Conservation (phyloP, 768 basidiomycete species). For the Suillus alpinus region DNA sequence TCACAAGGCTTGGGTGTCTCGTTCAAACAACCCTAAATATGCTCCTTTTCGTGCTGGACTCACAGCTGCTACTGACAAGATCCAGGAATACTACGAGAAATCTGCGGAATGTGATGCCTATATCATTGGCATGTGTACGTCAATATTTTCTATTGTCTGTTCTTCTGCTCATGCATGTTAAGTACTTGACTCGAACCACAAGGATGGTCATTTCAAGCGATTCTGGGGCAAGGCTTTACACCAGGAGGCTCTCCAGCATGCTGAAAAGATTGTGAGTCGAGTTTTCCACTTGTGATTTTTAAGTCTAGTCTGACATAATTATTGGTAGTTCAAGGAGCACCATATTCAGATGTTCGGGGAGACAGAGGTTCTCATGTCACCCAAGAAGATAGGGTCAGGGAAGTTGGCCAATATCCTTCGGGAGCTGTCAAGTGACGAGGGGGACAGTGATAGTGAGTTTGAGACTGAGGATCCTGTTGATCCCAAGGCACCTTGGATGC, state of each 20-base stretch:
- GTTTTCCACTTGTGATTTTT: background rate
- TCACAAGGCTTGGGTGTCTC: constrained; percentile 23
- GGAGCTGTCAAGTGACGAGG: constrained; percentile 9
- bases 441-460: constrained; percentile 14
- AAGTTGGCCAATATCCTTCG: background rate
- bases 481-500: constrained; percentile 5
- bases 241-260: constrained; percentile 8
- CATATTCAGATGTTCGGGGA: background rate
- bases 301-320: background rate
- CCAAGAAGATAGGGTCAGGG: background rate
- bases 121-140: constrained; percentile 31
- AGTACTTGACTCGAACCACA: constrained; percentile 13
- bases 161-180: background rate
- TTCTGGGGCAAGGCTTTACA: constrained; percentile 25
- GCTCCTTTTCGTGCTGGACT: constrained; percentile 20
- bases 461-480: constrained; percentile 36
- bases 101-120: constrained; percentile 30
- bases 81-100: constrained; percentile 33
- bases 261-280: constrained; percentile 16
- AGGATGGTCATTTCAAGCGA: constrained; percentile 27
- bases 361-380: background rate
- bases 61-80: constrained; percentile 27
- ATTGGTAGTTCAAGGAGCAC: constrained; percentile 13
- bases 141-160: background rate
- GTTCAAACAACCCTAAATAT: constrained; percentile 12